A percentile compares a stretch with the other conserved stretches of the same genome.
These are phyloP conservation scores for Colletotrichum lindemuthianum DNA, from an alignment of 2,329 filamentous ascomycete genomes.

Conservation along the genomic window DNA sequence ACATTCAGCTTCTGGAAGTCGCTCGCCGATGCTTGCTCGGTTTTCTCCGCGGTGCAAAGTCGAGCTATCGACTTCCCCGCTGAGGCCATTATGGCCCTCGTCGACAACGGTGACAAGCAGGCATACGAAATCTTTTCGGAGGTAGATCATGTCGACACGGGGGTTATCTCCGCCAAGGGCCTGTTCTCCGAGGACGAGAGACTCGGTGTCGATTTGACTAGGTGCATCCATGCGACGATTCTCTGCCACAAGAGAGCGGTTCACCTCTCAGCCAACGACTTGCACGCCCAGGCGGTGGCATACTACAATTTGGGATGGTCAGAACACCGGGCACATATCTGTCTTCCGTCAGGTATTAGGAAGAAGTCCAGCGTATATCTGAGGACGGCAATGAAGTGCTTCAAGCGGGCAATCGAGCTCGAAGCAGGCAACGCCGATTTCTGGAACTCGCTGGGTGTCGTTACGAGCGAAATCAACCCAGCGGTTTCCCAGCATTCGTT, in stretches of 20 bases:
- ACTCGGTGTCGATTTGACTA: conserved; percentile 61
- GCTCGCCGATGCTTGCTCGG: conserved; percentile 85
- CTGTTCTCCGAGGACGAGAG: conserved; percentile 58
- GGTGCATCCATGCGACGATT: conserved; percentile 76
- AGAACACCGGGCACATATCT: conserved; percentile 82
- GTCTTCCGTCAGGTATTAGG: conserved; percentile 61
- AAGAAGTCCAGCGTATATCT: conserved; percentile 75
- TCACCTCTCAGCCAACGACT: conserved; percentile 74
- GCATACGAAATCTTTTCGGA: conserved; percentile 73
- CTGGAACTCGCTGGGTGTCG: conserved; percentile 95
- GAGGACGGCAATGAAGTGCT: conserved; percentile 85
- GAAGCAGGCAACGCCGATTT: conserved; percentile 95
- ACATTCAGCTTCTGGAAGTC: conserved; percentile 97
- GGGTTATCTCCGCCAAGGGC: conserved; percentile 56
- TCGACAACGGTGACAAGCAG: conserved; percentile 63
- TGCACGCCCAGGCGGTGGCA: conserved; percentile 91
- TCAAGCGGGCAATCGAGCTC: conserved; percentile 95
- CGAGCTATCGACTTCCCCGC: conserved; percentile 71
- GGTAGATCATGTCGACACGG: conserved; percentile 70
- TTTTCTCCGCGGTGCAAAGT: conserved; percentile 83
- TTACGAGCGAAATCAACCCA: conserved; percentile 85
- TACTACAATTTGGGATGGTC: conserved; percentile 98
- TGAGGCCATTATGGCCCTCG: conserved; percentile 64
- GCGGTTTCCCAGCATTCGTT: conserved; percentile 93
- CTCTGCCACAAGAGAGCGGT: conserved; percentile 90